A percentile compares a stretch with the other conserved stretches of the same genome.
phyloP scores from a whole-genome alignment of 805 yeast genomes.

The Wickerhamiella parazyma region DNA sequence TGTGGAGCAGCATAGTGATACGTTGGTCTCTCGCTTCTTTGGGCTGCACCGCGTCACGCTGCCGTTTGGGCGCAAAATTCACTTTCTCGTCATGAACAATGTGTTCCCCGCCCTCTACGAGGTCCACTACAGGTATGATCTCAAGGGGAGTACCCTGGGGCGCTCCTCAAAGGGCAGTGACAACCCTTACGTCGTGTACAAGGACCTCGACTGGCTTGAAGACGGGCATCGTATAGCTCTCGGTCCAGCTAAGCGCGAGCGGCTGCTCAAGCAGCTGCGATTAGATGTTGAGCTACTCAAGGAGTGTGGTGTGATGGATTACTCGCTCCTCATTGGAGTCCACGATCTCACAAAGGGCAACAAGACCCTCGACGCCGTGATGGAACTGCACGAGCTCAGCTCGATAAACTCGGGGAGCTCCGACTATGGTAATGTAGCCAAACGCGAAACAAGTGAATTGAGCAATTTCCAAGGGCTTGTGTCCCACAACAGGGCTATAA shows the following conservation, averaged over 20 bases:
- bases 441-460: slow-evolving; percentile 19
- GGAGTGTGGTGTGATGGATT: slow-evolving; percentile 83
- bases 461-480: slow-evolving; percentile 25
- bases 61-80: slow-evolving; percentile 71
- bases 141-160: slow-evolving; percentile 89
- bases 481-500: slow-evolving; percentile 23
- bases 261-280: slow-evolving; percentile 55
- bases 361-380: slow-evolving; percentile 22
- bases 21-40: slow-evolving; percentile 82
- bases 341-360: slow-evolving; percentile 60
- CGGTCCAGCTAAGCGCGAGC: slow-evolving; percentile 53
- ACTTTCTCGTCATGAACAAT: slow-evolving; percentile 93
- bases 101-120: slow-evolving; percentile 88
- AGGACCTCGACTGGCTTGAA: slow-evolving; percentile 83
- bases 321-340: slow-evolving; percentile 75
- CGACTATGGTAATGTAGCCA: slow-evolving; percentile 8
- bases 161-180: slow-evolving; percentile 26
- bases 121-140: slow-evolving; percentile 71
- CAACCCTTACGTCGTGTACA: slow-evolving; percentile 37
- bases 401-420: not conserved
- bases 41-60: slow-evolving; percentile 89
- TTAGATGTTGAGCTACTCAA: slow-evolving; percentile 63
- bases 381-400: slow-evolving; percentile 16
- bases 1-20: slow-evolving; percentile 71
- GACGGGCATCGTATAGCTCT: slow-evolving; percentile 48